Conservation (phyloP, 371 early-diverging fungal genomes). For the Capillidium rhysosporum region DNA sequence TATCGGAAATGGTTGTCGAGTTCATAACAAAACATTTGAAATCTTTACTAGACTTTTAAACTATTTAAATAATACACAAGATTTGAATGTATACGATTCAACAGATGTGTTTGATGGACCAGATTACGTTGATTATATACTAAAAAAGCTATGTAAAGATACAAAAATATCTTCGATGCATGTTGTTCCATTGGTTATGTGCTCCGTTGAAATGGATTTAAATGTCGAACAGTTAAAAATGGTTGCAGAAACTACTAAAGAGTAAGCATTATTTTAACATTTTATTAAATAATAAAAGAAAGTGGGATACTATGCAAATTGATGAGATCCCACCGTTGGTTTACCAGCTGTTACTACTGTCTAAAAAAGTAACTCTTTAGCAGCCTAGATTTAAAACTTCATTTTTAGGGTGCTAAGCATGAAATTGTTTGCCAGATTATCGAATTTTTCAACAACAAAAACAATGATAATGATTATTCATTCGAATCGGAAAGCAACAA, state of each 20-base stretch:
- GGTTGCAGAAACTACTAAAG: neutral
- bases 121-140: neutral
- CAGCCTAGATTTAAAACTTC: neutral
- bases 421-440: neutral
- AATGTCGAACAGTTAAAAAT: neutral
- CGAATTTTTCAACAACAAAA: neutral
- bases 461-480: neutral
- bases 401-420: neutral
- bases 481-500: neutral
- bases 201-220: neutral
- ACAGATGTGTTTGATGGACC: neutral
- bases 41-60: neutral
- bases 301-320: neutral
- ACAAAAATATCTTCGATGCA: neutral
- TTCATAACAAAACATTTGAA: neutral
- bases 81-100: neutral
- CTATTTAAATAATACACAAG: neutral
- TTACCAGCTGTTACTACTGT: neutral
- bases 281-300: neutral
- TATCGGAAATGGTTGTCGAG: neutral
- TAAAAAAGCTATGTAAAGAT: neutral
- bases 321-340: slow-evolving; percentile 5
- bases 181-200: neutral
- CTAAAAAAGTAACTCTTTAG: neutral
- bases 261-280: neutral